Evolutionary conservation across 768 basidiomycete species (phyloP).

Genomic region (Lactarius psammicola): DNA sequence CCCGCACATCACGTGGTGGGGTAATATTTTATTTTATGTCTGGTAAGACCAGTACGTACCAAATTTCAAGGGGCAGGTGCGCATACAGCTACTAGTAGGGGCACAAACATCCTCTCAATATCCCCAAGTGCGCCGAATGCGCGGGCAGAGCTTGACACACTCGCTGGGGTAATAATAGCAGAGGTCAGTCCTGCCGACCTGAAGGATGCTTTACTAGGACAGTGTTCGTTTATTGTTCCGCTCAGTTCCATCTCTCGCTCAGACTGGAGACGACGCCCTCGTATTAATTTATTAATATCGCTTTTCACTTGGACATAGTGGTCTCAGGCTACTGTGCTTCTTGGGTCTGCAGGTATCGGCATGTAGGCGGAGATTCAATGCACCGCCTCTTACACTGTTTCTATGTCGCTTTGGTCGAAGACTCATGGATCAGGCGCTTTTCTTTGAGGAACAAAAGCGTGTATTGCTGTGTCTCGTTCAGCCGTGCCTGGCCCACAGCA

Average conservation of each 20-base stretch:
- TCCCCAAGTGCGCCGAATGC: no score
- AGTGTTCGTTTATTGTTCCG: background rate
- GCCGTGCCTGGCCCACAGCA: conserved; percentile 7
- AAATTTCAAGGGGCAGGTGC: no score
- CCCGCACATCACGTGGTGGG: background rate
- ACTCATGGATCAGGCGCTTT: conserved; percentile 12
- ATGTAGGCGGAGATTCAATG: background rate
- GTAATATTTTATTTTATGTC: no score
- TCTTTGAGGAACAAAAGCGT: conserved; percentile 11
- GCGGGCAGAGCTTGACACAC: no score
- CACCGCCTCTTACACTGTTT: background rate
- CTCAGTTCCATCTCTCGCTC: background rate
- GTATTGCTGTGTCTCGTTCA: conserved; percentile 4
- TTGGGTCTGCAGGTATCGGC: background rate
- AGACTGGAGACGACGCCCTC: background rate
- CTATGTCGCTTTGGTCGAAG: background rate
- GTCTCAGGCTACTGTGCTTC: background rate
- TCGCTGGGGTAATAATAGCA: background rate
- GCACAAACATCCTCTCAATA: no score
- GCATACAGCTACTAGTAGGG: no score
- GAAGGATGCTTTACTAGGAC: background rate
- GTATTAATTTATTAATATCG: background rate
- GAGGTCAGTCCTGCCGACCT: background rate
- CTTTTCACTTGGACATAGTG: background rate
- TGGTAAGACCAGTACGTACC: no score